These are phyloP conservation scores for Volvox africanus DNA, from an alignment of 139 green algal genomes.

Conservation along the genomic window DNA sequence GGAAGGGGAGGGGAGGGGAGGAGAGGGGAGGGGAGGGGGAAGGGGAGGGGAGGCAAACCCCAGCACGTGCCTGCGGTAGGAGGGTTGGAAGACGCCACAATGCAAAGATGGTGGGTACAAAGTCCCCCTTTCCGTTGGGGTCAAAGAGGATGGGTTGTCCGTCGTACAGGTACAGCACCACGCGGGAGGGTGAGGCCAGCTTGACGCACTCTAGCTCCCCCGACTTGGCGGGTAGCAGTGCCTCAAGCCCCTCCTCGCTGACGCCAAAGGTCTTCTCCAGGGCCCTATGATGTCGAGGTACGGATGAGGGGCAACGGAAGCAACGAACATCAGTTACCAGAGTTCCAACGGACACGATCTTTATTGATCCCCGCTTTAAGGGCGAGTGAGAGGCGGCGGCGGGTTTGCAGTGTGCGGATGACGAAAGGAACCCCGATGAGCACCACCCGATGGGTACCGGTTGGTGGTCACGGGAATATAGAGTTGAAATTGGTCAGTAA, in stretches of 20 bases:
- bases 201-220: conserved; percentile 71
- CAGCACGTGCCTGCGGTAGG: conserved; percentile 52
- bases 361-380: background rate
- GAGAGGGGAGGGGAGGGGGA: too few species aligned
- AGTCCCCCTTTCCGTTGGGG: conserved; percentile 66
- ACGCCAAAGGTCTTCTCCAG: conserved; percentile 55
- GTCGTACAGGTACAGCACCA: conserved; percentile 64
- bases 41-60: too few species aligned
- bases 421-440: background rate
- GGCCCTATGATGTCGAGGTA: conserved; percentile 19
- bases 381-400: background rate
- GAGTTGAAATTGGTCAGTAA: too few species aligned
- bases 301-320: background rate
- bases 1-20: too few species aligned
- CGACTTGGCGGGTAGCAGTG: conserved; percentile 70
- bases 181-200: conserved; percentile 58
- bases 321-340: background rate
- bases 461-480: too few species aligned
- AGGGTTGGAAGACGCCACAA: conserved; percentile 67
- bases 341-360: background rate
- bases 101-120: conserved; percentile 68
- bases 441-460: too few species aligned
- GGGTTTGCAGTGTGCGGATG: too few species aligned
- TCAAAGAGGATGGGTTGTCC: conserved; percentile 64
- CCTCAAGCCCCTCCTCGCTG: conserved; percentile 48